phyloP scores from a whole-genome alignment of 2,329 filamentous ascomycete species.

The Colletotrichum phormii region DNA sequence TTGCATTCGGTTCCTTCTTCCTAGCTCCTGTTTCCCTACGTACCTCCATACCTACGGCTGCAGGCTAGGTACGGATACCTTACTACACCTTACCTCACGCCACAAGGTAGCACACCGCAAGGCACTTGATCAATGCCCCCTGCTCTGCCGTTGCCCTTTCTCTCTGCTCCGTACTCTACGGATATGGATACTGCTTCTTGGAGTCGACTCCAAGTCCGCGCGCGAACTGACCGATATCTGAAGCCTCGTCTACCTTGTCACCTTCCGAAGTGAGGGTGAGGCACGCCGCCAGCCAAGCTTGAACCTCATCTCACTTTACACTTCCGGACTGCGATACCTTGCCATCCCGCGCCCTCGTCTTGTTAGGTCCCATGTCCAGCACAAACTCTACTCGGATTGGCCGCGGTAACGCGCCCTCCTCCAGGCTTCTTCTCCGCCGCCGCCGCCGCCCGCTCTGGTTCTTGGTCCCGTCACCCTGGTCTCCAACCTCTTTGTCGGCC shows the following conservation, averaged over 20 bases:
- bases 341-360: conserved; percentile 4
- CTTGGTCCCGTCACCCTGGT: not conserved
- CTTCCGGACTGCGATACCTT: not conserved
- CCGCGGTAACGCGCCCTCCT: conserved; percentile 7
- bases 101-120: not conserved
- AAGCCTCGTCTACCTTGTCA: not conserved
- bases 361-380: conserved; percentile 1
- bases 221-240: not conserved
- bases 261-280: not conserved
- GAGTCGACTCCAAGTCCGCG: not conserved
- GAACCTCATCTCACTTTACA: conserved; percentile 1
- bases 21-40: conserved; percentile 18
- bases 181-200: not conserved
- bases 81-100: not conserved
- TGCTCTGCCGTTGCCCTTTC: not conserved
- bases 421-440: not conserved
- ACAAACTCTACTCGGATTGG: conserved; percentile 11
- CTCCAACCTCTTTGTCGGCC: not conserved
- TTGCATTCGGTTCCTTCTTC: conserved; percentile 32
- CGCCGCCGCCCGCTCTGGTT: not conserved
- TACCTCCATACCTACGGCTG: not conserved
- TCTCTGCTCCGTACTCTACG: not conserved
- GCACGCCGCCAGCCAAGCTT: not conserved
- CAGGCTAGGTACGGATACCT: not conserved
- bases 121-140: not conserved